Evolutionary conservation across 441 rosid species (phyloP).

Genomic region (Syzygium syzygioides): DNA sequence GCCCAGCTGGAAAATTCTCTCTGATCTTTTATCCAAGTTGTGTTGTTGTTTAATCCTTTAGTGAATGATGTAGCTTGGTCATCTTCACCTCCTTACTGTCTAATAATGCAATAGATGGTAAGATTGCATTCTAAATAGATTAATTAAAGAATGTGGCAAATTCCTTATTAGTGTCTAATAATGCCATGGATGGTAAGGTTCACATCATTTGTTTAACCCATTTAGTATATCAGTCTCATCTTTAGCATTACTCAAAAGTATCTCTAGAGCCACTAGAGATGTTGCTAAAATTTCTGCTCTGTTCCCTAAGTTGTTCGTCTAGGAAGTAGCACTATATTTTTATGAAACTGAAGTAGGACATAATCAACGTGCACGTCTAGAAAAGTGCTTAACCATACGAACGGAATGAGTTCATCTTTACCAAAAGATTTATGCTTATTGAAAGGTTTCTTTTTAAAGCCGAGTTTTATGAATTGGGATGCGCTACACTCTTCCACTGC

Average conservation of each 20-base stretch:
- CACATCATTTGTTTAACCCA: not conserved
- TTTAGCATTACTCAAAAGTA: not conserved
- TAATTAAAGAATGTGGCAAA: not conserved
- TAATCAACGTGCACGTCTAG: no score
- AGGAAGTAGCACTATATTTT: not conserved
- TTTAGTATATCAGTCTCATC: not conserved
- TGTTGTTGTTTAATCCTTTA: not conserved
- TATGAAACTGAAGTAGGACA: not conserved
- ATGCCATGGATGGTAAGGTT: no score
- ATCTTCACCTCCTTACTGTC: no score
- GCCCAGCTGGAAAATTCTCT: not conserved
- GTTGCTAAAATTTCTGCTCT: not conserved
- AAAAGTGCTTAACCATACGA: no score
- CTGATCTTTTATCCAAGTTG: not conserved
- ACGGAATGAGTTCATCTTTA: no score
- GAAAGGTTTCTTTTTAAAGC: not conserved
- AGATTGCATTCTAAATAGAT: not conserved
- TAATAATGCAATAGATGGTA: not conserved
- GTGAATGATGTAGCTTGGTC: not conserved
- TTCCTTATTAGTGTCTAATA: not conserved
- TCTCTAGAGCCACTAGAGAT: not conserved
- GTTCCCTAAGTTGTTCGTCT: not conserved
- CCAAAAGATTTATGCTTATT: not conserved
- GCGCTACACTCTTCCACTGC: not conserved
- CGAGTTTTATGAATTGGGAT: not conserved